These are phyloP conservation scores for Thalassia testudinum DNA, from an alignment of 116 monocot genomes.

Conservation along the genomic window DNA sequence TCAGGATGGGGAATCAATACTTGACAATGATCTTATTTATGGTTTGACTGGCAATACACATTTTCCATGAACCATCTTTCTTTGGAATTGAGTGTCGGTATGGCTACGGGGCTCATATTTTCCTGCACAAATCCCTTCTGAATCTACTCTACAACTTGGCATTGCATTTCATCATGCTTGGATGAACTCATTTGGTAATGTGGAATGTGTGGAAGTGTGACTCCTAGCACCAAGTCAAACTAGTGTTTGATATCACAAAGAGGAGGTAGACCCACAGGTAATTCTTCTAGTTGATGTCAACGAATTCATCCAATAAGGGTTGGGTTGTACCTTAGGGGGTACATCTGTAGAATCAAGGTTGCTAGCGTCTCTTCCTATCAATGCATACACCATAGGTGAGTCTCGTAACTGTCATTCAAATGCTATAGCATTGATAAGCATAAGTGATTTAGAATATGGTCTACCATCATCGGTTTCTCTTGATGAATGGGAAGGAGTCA, in stretches of 20 bases:
- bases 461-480: too few species aligned
- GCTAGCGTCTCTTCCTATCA: too few species aligned
- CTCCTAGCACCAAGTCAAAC: neutral
- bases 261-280: too few species aligned
- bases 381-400: too few species aligned
- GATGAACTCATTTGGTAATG: neutral
- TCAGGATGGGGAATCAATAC: slow-evolving; percentile 2
- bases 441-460: too few species aligned
- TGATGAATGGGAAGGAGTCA: too few species aligned
- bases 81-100: neutral
- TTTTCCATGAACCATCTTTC: neutral
- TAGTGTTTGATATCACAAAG: neutral
- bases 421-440: too few species aligned
- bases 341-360: too few species aligned
- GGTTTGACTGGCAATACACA: neutral
- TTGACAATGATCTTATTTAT: slow-evolving; percentile 2
- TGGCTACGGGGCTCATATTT: neutral
- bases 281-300: too few species aligned
- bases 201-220: neutral
- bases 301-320: too few species aligned
- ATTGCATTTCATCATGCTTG: neutral
- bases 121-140: neutral
- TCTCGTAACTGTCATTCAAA: too few species aligned
- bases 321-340: too few species aligned
- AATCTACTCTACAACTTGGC: neutral